A percentile compares a stretch with the other conserved stretches of the same genome.
phyloP scores from a whole-genome alignment of 129 eudicot species.

The Apium graveolens region DNA sequence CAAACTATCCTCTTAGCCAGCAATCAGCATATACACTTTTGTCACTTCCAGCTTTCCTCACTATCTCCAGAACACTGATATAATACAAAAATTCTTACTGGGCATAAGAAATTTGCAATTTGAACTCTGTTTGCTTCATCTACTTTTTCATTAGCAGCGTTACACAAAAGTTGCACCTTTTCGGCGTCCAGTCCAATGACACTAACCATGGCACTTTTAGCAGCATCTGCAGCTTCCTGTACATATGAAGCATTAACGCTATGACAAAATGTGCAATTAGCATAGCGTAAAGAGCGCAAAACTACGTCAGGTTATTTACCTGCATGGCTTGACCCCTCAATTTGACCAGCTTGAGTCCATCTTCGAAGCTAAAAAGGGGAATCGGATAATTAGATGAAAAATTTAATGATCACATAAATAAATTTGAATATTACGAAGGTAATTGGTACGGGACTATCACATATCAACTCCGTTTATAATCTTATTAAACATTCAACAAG shows the following conservation, averaged over 20 bases:
- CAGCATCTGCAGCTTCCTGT: constrained; percentile 96
- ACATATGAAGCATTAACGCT: neutral
- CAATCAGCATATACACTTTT: neutral
- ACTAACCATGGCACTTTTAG: constrained; percentile 95
- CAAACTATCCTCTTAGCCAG: neutral
- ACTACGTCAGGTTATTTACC: constrained; percentile 26
- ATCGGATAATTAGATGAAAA: neutral
- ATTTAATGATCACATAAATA: neutral
- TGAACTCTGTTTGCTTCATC: constrained; percentile 78
- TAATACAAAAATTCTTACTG: constrained; percentile 30
- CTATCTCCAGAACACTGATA: constrained; percentile 3
- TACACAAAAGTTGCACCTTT: constrained; percentile 79
- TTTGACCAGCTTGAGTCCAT: constrained; percentile 94
- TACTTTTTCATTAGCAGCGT: constrained; percentile 96
- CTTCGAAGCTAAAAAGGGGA: constrained; percentile 62
- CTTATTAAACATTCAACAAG: neutral
- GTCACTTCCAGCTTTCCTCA: neutral
- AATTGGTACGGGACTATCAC: neutral
- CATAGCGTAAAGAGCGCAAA: neutral
- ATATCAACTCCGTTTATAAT: neutral
- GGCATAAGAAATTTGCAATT: constrained; percentile 90
- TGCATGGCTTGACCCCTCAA: constrained; percentile 99
- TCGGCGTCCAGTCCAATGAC: constrained; percentile 86
- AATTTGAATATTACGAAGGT: neutral
- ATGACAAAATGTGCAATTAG: neutral